Evolutionary conservation across 768 basidiomycete genomes (phyloP).

Genomic region (Amanita subjunquillea): DNA sequence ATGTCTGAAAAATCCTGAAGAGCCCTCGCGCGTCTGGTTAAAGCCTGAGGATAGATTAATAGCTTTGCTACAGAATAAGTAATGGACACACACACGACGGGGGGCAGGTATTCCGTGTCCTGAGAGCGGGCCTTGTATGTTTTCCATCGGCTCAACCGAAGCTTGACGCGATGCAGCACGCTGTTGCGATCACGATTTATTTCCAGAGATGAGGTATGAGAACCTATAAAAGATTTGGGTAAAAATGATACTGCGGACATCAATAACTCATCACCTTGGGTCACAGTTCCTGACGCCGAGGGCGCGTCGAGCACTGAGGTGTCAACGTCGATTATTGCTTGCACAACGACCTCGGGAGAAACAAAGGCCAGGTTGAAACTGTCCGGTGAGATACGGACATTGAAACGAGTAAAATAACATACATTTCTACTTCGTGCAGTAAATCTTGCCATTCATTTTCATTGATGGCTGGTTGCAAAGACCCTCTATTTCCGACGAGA

Average conservation of each 20-base stretch:
- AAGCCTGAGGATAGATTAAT: slow-evolving; percentile 17
- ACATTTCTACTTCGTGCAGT: slow-evolving; percentile 30
- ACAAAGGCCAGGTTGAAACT: slow-evolving; percentile 35
- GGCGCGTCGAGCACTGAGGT: slow-evolving; percentile 17
- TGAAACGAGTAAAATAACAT: neutral
- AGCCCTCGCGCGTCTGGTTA: slow-evolving; percentile 33
- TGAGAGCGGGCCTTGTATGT: slow-evolving; percentile 7
- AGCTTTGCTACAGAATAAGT: neutral
- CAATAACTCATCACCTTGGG: slow-evolving; percentile 4
- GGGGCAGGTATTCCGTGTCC: slow-evolving; percentile 15
- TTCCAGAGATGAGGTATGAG: slow-evolving; percentile 37
- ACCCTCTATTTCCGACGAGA: slow-evolving; percentile 39
- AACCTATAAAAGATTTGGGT: slow-evolving; percentile 9
- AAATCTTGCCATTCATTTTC: slow-evolving; percentile 44
- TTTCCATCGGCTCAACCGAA: slow-evolving; percentile 24
- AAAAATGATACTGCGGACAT: neutral
- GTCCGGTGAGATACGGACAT: neutral
- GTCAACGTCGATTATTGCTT: slow-evolving; percentile 34
- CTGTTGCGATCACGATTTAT: slow-evolving; percentile 31
- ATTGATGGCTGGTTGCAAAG: slow-evolving; percentile 42
- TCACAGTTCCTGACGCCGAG: slow-evolving; percentile 7
- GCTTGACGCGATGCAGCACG: slow-evolving; percentile 29
- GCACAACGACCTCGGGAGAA: slow-evolving; percentile 35
- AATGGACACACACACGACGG: slow-evolving; percentile 19
- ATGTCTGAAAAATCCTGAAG: slow-evolving; percentile 33